Conservation (phyloP, 2,329 filamentous ascomycete species). For the Exserohilum rostratum region DNA sequence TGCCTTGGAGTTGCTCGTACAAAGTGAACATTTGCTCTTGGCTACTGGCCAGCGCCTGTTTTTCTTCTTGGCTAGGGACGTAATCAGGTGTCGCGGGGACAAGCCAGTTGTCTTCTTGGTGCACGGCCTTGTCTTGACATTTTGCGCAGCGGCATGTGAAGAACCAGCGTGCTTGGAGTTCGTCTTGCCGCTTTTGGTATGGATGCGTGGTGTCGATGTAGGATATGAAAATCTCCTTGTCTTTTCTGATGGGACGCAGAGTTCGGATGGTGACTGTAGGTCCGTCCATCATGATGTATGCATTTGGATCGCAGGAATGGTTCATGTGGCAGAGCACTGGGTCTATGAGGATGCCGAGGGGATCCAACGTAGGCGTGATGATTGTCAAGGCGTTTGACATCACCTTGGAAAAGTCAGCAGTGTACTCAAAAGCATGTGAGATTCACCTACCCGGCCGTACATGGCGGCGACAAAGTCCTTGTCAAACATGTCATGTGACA, state of each 20-base stretch:
- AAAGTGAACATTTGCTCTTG: constrained; percentile 34
- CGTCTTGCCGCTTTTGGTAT: constrained; percentile 56
- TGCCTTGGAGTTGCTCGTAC: constrained; percentile 32
- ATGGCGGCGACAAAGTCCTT: constrained; percentile 52
- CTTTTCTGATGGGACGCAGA: constrained; percentile 58
- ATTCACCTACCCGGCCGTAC: constrained; percentile 51
- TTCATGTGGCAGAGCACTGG: constrained; percentile 62
- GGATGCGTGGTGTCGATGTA: constrained; percentile 66
- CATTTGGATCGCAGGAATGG: constrained; percentile 68
- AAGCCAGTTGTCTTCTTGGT: constrained; percentile 52
- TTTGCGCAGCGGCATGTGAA: constrained; percentile 64
- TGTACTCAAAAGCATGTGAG: neutral
- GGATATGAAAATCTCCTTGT: constrained; percentile 65
- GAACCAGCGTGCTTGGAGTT: constrained; percentile 62
- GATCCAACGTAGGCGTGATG: constrained; percentile 61
- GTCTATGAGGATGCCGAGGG: constrained; percentile 65
- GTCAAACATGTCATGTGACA: constrained; percentile 48
- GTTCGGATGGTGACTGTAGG: constrained; percentile 58
- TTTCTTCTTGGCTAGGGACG: constrained; percentile 12
- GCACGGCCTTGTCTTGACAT: constrained; percentile 50
- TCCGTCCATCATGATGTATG: constrained; percentile 63
- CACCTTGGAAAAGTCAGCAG: constrained; percentile 44
- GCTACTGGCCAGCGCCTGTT: constrained; percentile 29
- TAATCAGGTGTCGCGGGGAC: constrained; percentile 35
- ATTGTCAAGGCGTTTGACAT: constrained; percentile 65